Base-by-base conservation (phyloP, 2,329 filamentous ascomycete genomes). In the Microdochium paspali region DNA sequence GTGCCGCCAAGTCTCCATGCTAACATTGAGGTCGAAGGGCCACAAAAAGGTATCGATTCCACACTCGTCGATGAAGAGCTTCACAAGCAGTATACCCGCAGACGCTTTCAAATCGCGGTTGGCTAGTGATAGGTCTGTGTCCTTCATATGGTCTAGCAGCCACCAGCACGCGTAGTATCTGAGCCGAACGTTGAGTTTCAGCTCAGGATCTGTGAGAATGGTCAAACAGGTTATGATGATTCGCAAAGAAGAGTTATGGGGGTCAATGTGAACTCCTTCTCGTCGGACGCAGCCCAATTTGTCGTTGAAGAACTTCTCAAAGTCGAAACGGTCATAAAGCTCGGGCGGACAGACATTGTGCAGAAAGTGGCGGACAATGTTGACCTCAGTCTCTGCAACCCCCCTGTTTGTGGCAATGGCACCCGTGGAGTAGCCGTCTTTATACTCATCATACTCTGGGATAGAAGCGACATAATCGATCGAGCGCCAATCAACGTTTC, bases 311-410 rank as follows among this genome's bases (percentile, higher is more conserved):
- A 66, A 66, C 0, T 58, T 48, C 2, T 65, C 59, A 31, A 66
- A 65, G 1, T 58, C 61, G 24, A 66, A 63, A 5, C 59, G 57
- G 4, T 51, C 31, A 28, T 62, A 66, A 6, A 66, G 54, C 0
- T 62, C 58, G 1, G 49, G 46, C 0, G 64, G 63, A 24, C 63
- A 66, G 12, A 66, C 61, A 10, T 54, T 61, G 5, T 47, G 53
- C 2, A 66, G 54, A 31, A 63, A 65, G 44, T 65, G 61, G 6
- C 52, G 52, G 7, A 66, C 49, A 12, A 65, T 64, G 7, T 50
- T 49, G 43, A 66, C 56, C 46, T 66, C 62, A 0, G 58, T 54
- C 35, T 61, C 54, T 3, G 18, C 6, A 21, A 40, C 35, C 3
- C 18, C n/a, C n/a, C 35, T 20, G 4, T 5, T 20, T 9, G 15